Percentiles rank a stretch among this genome's conserved stretches.
Evolutionary conservation across 495 filamentous ascomycete species (phyloP).

Genomic region (Chaetomium fimeti): DNA sequence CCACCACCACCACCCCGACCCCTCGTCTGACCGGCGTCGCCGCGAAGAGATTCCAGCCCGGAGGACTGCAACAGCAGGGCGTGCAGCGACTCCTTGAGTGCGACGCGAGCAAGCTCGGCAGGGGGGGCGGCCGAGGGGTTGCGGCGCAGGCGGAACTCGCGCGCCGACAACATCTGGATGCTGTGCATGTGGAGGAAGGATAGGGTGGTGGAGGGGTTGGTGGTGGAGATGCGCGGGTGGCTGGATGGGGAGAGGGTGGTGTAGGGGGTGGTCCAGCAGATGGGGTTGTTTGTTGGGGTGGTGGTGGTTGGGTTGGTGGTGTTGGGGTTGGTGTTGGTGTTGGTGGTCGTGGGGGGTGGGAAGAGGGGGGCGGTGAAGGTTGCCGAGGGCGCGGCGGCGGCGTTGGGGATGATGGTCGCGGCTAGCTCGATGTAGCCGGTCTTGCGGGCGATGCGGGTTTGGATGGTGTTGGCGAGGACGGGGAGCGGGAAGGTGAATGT

Average conservation of each 20-base stretch:
- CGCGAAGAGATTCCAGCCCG: neutral
- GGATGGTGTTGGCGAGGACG: neutral
- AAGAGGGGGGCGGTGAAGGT: neutral
- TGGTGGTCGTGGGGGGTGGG: neutral
- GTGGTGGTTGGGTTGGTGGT: too few species aligned
- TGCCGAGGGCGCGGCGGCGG: neutral
- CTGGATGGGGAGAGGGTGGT: neutral
- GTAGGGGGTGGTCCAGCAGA: neutral
- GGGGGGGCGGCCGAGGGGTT: neutral
- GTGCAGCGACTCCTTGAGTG: neutral
- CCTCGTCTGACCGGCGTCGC: too few species aligned
- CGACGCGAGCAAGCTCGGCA: neutral
- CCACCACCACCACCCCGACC: too few species aligned
- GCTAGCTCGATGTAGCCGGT: neutral
- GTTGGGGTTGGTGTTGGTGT: neutral
- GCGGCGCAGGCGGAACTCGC: neutral
- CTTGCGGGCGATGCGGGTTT: neutral
- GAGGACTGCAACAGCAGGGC: neutral
- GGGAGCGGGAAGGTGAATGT: conserved; percentile 5
- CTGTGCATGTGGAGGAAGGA: neutral
- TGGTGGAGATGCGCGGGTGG: neutral
- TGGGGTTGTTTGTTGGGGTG: neutral
- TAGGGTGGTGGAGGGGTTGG: neutral
- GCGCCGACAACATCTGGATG: neutral
- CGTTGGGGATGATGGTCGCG: neutral